Base-by-base conservation (phyloP, 1,284 basidiomycete species). In the Somion occarium region DNA sequence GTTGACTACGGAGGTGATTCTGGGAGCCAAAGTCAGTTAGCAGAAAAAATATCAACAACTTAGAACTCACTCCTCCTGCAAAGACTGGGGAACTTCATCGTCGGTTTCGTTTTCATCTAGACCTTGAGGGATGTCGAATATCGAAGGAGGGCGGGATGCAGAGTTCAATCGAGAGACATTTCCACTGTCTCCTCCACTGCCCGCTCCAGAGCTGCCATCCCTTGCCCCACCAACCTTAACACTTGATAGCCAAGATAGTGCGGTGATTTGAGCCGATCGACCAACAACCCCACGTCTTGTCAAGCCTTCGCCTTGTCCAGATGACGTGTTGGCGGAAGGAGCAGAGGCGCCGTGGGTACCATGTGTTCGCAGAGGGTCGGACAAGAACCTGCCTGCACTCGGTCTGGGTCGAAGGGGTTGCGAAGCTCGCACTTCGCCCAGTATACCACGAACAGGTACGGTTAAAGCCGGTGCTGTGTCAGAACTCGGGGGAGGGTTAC, bases 1-100 rank as follows among this genome's bases (percentile, higher is more conserved):
- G 25, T 80, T 85, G 41, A 89, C 74, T 3, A 91, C 90, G 15
- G 82, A 76, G 0, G 89, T 89, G 52, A 96, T 85, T 63, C 88
- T 91, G 24, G 51, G 1, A 27, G 15, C 49, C 7, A 34, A 34
- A 34, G n/a, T 46, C 27, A n/a, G 11, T 55, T 53, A n/a, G 20
- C 24, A 18, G 11, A 12, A 26, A 25, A 42, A 23, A 49, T 23
- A 24, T 9, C 15, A 26, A 5, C 3, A 12, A 46, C 30, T 23
- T 12, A 5, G 15, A 7, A 70, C 84, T 59, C 55, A 89, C 87
- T 93, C 91, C 53, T 93, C 90, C 57, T 89, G 87, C 53, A 93
- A 70, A 34, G 76, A 79, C 54, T 85, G 83, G 15, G 68, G 66
- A 27, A 69, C 69, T 24, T 75, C 74, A 1, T 68, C 69, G 38